These are phyloP conservation scores for Fusarium tanahbumbuense DNA, from an alignment of 2,329 filamentous ascomycete species.

Conservation along the genomic window DNA sequence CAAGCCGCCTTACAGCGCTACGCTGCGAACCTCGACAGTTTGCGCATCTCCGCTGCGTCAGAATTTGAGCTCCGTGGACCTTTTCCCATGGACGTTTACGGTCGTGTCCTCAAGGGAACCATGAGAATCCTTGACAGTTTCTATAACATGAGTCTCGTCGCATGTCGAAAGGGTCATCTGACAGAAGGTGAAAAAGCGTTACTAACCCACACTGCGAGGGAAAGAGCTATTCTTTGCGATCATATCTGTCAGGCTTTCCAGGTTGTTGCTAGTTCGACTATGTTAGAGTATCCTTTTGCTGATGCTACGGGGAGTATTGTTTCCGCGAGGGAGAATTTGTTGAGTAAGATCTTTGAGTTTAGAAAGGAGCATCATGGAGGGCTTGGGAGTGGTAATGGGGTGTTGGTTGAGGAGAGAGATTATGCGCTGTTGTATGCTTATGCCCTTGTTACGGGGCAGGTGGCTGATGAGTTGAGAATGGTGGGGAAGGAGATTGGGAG, in stretches of 20 bases:
- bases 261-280: slow-evolving; percentile 91
- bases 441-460: slow-evolving; percentile 74
- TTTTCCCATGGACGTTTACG: slow-evolving; percentile 80
- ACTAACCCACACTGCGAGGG: slow-evolving; percentile 79
- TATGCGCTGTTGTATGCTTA: slow-evolving; percentile 95
- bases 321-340: slow-evolving; percentile 81
- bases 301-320: slow-evolving; percentile 87
- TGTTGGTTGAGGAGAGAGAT: slow-evolving; percentile 75
- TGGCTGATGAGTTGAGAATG: slow-evolving; percentile 71
- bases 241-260: slow-evolving; percentile 88
- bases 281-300: slow-evolving; percentile 91
- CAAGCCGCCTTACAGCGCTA: slow-evolving; percentile 37
- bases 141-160: slow-evolving; percentile 94
- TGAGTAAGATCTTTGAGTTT: slow-evolving; percentile 90
- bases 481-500: slow-evolving; percentile 62
- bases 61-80: slow-evolving; percentile 91
- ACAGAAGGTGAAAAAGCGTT: slow-evolving; percentile 85
- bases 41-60: slow-evolving; percentile 76
- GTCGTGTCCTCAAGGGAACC: slow-evolving; percentile 80
- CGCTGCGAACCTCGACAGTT: slow-evolving; percentile 75
- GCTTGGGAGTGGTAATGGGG: slow-evolving; percentile 16
- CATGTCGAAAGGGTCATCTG: slow-evolving; percentile 80
- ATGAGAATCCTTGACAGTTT: slow-evolving; percentile 90
- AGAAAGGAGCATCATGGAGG: slow-evolving; percentile 69
- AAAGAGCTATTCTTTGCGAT: slow-evolving; percentile 83